Base-by-base conservation (phyloP, 306 rosid species). In the Spatholobus suberectus region DNA sequence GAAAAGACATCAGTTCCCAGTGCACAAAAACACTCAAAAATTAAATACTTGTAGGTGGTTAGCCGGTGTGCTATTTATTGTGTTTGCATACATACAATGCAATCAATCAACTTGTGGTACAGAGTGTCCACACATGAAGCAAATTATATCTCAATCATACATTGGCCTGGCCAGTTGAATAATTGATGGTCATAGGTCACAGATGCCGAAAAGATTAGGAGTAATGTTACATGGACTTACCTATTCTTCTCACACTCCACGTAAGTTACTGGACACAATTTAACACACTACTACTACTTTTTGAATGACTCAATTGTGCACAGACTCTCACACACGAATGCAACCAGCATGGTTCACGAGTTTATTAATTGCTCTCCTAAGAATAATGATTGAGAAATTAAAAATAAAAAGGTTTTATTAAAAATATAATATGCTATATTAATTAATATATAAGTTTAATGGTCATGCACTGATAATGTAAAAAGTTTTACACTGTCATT, bases 141-240 rank as follows among this genome's bases (percentile, higher is more conserved):
- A 85, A 89, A 62, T 51, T 37, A 62, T 7, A 75, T 74, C 58
- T 23, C 75, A 69, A 68, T 87, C 80, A 81, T 76, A 43, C 37
- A 26, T 70, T 76, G 63, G 75, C 47, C 62, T 70, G 55, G 44
- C 59, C 70, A 62, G 24, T 37, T 40, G 37, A 24, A 83, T 26
- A 81, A 46, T 71, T 79, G 61, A 75, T 46, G 37, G 47, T 51
- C 23, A 70, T 29, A 34, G 40, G 38, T 63, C 74, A 71, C n/a
- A 35, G 23, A 55, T 75, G 66, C 63, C 34, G 34, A 47, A 59
- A 47, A 29, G 54, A 57, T 70, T 29, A 71, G 43, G 63, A 70
- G 78, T 73, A 73, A 34, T 51, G 49, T 75, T 21, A 40, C 77
- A 54, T 62, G 68, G 80, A 73, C 57, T 15, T 61, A 62, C 24